phyloP scores from a whole-genome alignment of 768 basidiomycete species.

The Rhizopogon sp. region DNA sequence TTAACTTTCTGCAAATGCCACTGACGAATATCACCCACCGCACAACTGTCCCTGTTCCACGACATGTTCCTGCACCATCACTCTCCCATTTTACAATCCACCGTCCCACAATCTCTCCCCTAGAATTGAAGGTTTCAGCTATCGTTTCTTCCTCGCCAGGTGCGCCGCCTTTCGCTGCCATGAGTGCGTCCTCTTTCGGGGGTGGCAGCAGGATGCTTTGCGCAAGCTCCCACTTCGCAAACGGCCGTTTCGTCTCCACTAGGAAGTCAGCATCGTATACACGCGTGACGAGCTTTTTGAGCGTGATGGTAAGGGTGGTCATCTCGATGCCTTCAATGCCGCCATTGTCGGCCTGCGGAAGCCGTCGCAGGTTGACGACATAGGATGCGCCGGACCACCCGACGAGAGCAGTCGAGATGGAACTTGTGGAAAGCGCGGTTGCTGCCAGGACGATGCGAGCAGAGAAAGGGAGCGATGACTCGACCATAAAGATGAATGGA shows the following conservation, averaged over 20 bases:
- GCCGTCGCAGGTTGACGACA: slow-evolving; percentile 55
- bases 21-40: slow-evolving; percentile 44
- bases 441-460: slow-evolving; percentile 65
- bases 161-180: slow-evolving; percentile 24
- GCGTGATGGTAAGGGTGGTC: slow-evolving; percentile 57
- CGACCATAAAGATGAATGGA: slow-evolving; percentile 80
- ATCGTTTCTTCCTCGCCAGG: slow-evolving; percentile 69
- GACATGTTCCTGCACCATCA: slow-evolving; percentile 58
- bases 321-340: slow-evolving; percentile 58
- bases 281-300: slow-evolving; percentile 59
- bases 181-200: slow-evolving; percentile 26
- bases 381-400: slow-evolving; percentile 70
- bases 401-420: slow-evolving; percentile 70
- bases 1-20: neutral
- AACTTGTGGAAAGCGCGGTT: slow-evolving; percentile 69
- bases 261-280: slow-evolving; percentile 75
- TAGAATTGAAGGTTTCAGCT: slow-evolving; percentile 63
- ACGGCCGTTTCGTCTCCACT: slow-evolving; percentile 58
- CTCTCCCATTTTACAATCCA: slow-evolving; percentile 79
- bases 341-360: slow-evolving; percentile 38
- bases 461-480: slow-evolving; percentile 65
- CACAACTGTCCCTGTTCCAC: slow-evolving; percentile 55
- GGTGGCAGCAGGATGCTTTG: slow-evolving; percentile 42
- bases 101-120: slow-evolving; percentile 59
- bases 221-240: slow-evolving; percentile 81